phyloP scores from a whole-genome alignment of 371 early-diverging fungal genomes.

The Mortierella polycephala region DNA sequence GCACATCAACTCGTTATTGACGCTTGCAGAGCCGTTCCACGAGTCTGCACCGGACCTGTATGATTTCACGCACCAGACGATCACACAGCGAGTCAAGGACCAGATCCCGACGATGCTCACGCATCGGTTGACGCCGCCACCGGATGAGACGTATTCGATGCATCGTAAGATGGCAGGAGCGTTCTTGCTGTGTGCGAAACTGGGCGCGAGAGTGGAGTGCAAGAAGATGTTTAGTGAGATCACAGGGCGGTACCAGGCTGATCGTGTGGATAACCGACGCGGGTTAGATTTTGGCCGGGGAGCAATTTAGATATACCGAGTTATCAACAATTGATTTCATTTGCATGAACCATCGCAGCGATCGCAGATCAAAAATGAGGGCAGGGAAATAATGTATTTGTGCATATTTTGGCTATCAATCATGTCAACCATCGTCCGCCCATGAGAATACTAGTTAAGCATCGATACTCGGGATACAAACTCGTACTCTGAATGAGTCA shows the following conservation, averaged over 20 bases:
- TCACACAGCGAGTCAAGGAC: conserved; percentile 84
- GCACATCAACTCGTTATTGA: conserved; percentile 90
- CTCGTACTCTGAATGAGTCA: no score
- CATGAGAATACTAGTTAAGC: no score
- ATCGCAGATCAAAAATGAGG: no score
- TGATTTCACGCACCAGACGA: conserved; percentile 84
- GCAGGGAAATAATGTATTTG: no score
- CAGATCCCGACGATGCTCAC: conserved; percentile 95
- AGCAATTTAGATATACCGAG: neutral
- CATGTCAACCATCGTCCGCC: no score
- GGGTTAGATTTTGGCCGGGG: conserved; percentile 37
- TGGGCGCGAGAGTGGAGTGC: conserved; percentile 82
- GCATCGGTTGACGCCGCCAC: conserved; percentile 95
- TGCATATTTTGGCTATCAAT: no score
- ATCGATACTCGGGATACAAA: no score
- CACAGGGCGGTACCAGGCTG: conserved; percentile 32
- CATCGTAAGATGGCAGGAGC: conserved; percentile 96
- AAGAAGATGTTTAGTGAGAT: conserved; percentile 71
- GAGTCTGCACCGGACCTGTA: conserved; percentile 64
- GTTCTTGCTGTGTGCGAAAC: conserved; percentile 90
- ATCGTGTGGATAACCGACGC: conserved; percentile 26
- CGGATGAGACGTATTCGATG: conserved; percentile 95
- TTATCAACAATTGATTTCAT: no score
- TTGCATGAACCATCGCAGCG: no score
- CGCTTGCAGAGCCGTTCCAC: conserved; percentile 89